Base-by-base conservation (phyloP, 2,329 filamentous ascomycete species). In the Clarireedia sp. region DNA sequence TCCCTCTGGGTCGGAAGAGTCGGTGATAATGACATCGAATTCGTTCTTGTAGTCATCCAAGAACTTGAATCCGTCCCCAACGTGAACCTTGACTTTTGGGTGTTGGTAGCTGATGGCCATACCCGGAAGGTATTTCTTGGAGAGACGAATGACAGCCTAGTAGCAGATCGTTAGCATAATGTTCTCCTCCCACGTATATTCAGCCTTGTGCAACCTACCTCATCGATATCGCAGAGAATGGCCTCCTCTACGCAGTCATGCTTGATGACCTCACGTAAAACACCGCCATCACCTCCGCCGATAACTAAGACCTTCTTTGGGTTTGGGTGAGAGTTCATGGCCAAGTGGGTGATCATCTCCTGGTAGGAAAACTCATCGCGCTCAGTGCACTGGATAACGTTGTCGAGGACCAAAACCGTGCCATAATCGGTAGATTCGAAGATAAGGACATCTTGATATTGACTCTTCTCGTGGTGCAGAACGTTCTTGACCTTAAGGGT, bases 311-410 rank as follows among this genome's bases (percentile, higher is more conserved):
- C 94, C 76, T 91, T 95, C 84, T 97, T 94, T 70, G 94, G 94
- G 80, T 95, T 85, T 66, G 94, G 94, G 83, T 99, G 94, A 53
- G 92, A 90, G 83, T 95, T 94, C 87, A 99, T 90, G 75, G 90
- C 94, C 65, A 99, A 82, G 77, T 99, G 90, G 66, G 92, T 91
- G 75, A 99, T 99, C 94, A 99, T 99, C 83, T 99, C 94, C 81
- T 99, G 94, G 84, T 96, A 96, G 67, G 91, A 90, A 81, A 97
- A 99, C 79, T 99, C 94, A 71, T 99, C 90, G 64, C 92, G 86
- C 83, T 99, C 94, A 66, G 94, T 97, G 82, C 86, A 90, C 78
- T 99, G 94, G 74, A 99, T 96, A 72, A 96, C 94, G 72, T 97
- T 97, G 82, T 99, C 94, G 65, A 99, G 84, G 61, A 99, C 92